Evolutionary conservation across 345 rosid genomes (phyloP), one percentile per base, ranked within the genome.

Genomic region (Iberis pinnata): DNA sequence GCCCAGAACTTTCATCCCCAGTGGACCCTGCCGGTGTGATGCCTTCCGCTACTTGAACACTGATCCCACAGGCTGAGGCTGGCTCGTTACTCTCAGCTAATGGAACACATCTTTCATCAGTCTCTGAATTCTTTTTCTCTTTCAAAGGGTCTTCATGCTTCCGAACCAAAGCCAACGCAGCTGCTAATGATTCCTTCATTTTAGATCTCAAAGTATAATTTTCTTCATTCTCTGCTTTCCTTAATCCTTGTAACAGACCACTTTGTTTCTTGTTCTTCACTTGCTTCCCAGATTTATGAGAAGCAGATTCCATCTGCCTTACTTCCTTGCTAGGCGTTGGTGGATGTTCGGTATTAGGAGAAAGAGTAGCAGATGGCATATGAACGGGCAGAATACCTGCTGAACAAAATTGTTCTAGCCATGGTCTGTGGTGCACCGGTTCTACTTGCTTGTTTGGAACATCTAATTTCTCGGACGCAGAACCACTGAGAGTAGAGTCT

Each of bases 151-250:
- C 73, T 32, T 71, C 70, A 47, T 70, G 73, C 47, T 53, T 39
- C 9, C 15, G 61, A 39, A 83, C 97, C 77, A 88, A 67, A 66
- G 88, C 83, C 70, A 92, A 54, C 9, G 98, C 98, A 60, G 80
- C 73, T 24, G 80, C 83, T 52, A 92, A 75, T n/a, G 93, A 81
- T 51, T 85, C 95, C 77, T 83, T 82, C 80, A 92, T 78, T 75
- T 85, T 92, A 42, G 83, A 80, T 66, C 97, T 85, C 57, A 92
- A 81, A 38, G 90, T 72, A 37, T 71, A 85, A 35, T 68, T 63
- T 19, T 80, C 70, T 67, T 77, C 94, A 6, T 56, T 63, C 32
- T 53, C 75, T 45, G 49, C 58, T 61, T 67, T 82, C 18, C 59
- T 41, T 40, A 78, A 65, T 1, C 68, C 63, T 18, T 64, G 77